Conservation (phyloP, 2,329 filamentous ascomycete genomes). For the Aspergillus sp. region DNA sequence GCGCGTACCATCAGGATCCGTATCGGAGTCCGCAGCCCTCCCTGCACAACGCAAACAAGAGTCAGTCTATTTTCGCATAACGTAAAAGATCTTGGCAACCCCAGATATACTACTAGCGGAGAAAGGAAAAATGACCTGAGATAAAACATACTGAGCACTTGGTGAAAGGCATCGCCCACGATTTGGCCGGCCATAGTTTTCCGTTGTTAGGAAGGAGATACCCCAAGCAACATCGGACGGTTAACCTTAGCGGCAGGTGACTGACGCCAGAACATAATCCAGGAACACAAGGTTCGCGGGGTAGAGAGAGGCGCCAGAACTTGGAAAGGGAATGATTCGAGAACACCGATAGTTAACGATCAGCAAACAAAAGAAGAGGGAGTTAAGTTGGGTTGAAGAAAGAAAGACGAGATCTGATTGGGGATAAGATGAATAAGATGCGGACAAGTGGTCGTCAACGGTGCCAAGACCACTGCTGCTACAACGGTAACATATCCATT, state of each 20-base stretch:
- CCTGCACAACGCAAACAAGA: conserved; percentile 16
- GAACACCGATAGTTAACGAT: neutral
- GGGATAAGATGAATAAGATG: conserved; percentile 1
- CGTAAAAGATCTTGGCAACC: neutral
- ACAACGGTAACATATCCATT: neutral
- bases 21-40: conserved; percentile 29
- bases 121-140: neutral
- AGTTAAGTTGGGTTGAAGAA: conserved; percentile 5
- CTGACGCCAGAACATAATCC: conserved; percentile 19
- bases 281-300: neutral
- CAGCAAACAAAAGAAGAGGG: no score
- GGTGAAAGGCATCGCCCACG: conserved; percentile 28
- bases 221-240: conserved; percentile 21
- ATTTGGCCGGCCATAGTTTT: conserved; percentile 31
- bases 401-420: neutral
- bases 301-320: neutral
- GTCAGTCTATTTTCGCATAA: neutral
- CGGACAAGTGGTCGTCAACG: neutral
- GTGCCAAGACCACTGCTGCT: neutral
- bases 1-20: conserved; percentile 34
- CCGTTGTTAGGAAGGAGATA: conserved; percentile 8
- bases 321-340: neutral
- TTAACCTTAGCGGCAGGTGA: conserved; percentile 29
- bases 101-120: neutral
- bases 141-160: conserved; percentile 29